phyloP scores from a whole-genome alignment of 1,284 basidiomycete species.

The Veloporphyrellus conicus region DNA sequence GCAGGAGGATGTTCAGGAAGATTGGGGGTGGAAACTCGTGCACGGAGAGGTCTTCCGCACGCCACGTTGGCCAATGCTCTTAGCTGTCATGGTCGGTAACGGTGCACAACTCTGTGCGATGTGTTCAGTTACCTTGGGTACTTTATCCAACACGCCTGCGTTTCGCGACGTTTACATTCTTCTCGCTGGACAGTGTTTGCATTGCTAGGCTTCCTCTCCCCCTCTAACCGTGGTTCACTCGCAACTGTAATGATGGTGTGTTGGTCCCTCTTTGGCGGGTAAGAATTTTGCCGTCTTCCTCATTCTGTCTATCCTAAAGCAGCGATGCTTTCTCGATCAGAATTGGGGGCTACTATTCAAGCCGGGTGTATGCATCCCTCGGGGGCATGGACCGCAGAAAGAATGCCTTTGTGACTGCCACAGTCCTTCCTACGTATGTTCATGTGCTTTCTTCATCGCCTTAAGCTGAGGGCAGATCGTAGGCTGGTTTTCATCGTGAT shows the following conservation, averaged over 20 bases:
- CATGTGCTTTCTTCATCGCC: background rate
- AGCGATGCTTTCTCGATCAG: slow-evolving; percentile 35
- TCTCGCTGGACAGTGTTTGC: slow-evolving; percentile 70
- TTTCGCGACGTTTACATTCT: slow-evolving; percentile 8
- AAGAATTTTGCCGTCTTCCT: slow-evolving; percentile 17
- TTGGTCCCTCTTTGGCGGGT: slow-evolving; percentile 91
- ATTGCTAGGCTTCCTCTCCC: slow-evolving; percentile 94
- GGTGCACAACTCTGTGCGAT: slow-evolving; percentile 88
- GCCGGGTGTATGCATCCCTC: slow-evolving; percentile 78
- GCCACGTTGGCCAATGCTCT: slow-evolving; percentile 72
- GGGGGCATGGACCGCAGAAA: slow-evolving; percentile 79
- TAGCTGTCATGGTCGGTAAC: slow-evolving; percentile 87
- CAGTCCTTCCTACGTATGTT: slow-evolving; percentile 79
- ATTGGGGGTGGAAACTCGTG: slow-evolving; percentile 97
- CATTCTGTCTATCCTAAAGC: background rate
- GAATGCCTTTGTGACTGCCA: slow-evolving; percentile 85
- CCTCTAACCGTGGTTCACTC: slow-evolving; percentile 91
- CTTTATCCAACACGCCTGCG: slow-evolving; percentile 1
- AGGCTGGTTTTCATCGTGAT: slow-evolving; percentile 79
- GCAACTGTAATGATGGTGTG: slow-evolving; percentile 95
- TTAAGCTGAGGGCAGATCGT: slow-evolving; percentile 8
- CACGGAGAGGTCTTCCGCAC: slow-evolving; percentile 95
- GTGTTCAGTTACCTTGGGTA: slow-evolving; percentile 83
- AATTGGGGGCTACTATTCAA: slow-evolving; percentile 86
- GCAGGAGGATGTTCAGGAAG: slow-evolving; percentile 94